Percentiles rank a stretch among this genome's conserved stretches.
Evolutionary conservation across 768 basidiomycete genomes (phyloP).

Genomic region (Suillus luteus): DNA sequence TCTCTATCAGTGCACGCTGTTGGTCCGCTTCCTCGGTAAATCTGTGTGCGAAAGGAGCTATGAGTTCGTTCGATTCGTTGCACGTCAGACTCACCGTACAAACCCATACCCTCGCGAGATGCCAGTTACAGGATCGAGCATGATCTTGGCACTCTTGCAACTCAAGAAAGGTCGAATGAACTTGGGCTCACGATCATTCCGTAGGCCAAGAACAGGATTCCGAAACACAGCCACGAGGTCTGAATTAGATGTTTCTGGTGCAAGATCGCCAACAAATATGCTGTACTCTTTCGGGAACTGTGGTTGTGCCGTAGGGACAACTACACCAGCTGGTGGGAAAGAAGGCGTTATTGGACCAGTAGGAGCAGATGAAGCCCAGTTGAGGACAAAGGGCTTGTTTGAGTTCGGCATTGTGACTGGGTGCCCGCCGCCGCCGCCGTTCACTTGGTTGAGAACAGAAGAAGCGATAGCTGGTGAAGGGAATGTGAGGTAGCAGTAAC

Average conservation of each 20-base stretch:
- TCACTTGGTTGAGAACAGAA: constrained; percentile 70
- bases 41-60: constrained; percentile 37
- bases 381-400: constrained; percentile 75
- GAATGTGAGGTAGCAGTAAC: constrained; percentile 88
- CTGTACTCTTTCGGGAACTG: constrained; percentile 86
- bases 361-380: constrained; percentile 63
- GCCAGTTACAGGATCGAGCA: constrained; percentile 89
- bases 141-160: constrained; percentile 95
- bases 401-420: constrained; percentile 85
- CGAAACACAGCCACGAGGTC: constrained; percentile 93
- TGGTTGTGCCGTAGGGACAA: constrained; percentile 40
- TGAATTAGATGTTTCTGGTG: constrained; percentile 92
- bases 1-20: constrained; percentile 86
- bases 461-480: constrained; percentile 69
- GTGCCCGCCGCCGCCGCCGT: constrained; percentile 41
- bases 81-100: constrained; percentile 60
- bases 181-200: constrained; percentile 85
- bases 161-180: constrained; percentile 87
- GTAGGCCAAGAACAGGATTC: constrained; percentile 82
- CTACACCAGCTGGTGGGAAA: constrained; percentile 29
- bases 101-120: constrained; percentile 92
- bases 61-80: not conserved
- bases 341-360: constrained; percentile 36
- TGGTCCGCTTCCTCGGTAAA: constrained; percentile 90
- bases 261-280: constrained; percentile 93